phyloP scores from a whole-genome alignment of 331 rosid genomes.

The Acacia pycnantha region DNA sequence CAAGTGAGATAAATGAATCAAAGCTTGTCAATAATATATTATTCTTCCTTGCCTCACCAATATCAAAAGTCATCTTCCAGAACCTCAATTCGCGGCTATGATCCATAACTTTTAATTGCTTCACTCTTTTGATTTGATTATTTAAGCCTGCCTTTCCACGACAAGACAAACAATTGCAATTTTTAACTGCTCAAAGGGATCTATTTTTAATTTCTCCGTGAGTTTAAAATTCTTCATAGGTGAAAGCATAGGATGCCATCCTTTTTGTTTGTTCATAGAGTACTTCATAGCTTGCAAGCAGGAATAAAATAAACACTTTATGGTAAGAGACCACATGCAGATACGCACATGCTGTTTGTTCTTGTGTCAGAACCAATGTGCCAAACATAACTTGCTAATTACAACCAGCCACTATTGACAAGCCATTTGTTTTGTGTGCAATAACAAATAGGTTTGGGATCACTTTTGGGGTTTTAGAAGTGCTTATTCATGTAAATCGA shows the following conservation, averaged over 20 bases:
- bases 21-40: not conserved
- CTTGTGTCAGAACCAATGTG: not conserved
- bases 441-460: not conserved
- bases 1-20: constrained; percentile 18
- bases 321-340: constrained; percentile 23
- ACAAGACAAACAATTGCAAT: not conserved
- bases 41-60: not conserved
- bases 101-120: not conserved
- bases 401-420: constrained; percentile 6
- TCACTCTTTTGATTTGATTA: not conserved
- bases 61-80: constrained; percentile 3
- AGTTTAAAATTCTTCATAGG: not conserved
- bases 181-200: not conserved
- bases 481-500: too few species aligned
- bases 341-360: constrained; percentile 18
- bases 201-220: not conserved
- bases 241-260: constrained; percentile 26
- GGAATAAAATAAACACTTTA: not conserved
- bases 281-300: not conserved
- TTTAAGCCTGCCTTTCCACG: not conserved
- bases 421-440: not conserved
- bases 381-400: not conserved
- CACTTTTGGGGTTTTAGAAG: too few species aligned
- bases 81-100: not conserved
- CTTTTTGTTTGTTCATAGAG: not conserved